These are phyloP conservation scores for Calendula officinalis DNA, from an alignment of 129 eudicot genomes.

Conservation along the genomic window DNA sequence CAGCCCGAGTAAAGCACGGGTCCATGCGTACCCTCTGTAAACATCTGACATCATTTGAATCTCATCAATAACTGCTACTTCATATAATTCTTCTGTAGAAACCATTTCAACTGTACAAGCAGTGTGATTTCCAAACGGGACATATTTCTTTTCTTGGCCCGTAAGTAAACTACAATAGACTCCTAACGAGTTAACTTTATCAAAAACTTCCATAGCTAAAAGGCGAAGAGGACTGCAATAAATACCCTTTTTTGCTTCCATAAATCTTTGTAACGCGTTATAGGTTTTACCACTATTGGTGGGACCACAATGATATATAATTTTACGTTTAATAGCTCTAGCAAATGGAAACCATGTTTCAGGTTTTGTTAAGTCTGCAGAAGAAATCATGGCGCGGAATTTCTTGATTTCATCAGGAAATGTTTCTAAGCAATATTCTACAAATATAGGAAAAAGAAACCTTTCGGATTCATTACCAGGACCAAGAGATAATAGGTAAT, in stretches of 20 bases:
- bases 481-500: constrained; percentile 55
- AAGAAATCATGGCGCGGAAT: constrained; percentile 67
- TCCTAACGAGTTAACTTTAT: constrained; percentile 76
- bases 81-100: constrained; percentile 71
- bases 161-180: constrained; percentile 90
- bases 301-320: constrained; percentile 95
- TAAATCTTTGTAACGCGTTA: constrained; percentile 88
- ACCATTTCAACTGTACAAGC: constrained; percentile 99
- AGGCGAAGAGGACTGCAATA: constrained; percentile 98
- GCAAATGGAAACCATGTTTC: constrained; percentile 99
- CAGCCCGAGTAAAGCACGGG: constrained; percentile 92
- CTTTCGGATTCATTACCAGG: constrained; percentile 61
- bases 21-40: constrained; percentile 89
- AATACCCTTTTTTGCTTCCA: constrained; percentile 87
- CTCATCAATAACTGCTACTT: constrained; percentile 94
- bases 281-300: constrained; percentile 98
- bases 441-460: constrained; percentile 85
- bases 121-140: constrained; percentile 78
- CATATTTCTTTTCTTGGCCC: constrained; percentile 85
- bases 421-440: constrained; percentile 77
- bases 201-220: constrained; percentile 98
- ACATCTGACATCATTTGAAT: constrained; percentile 96
- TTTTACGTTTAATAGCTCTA: constrained; percentile 90
- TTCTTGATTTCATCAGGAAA: constrained; percentile 68
- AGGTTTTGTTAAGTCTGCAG: constrained; percentile 88